Evolutionary conservation across 352 stramenopile genomes (phyloP), one percentile per base, ranked within the genome.

Genomic region (Globisporangium apiculatum): DNA sequence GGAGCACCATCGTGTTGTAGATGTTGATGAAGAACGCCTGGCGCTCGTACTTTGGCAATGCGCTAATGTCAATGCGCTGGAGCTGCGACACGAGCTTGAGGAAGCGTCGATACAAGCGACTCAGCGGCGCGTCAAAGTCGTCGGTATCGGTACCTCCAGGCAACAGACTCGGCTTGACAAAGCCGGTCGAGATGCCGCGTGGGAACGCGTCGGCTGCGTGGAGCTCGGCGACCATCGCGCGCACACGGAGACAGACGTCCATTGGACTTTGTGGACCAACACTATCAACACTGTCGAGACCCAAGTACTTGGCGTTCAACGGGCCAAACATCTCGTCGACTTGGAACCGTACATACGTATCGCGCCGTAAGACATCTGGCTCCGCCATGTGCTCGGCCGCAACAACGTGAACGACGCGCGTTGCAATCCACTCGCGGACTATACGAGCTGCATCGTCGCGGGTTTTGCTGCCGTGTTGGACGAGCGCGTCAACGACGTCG

Each of bases 21-120:
- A 93, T 72, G 69, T 95, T 95, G 76, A 95, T 93, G 56, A 95
- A 95, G 56, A 95, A 95, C 2, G 83, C 77, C 55, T 93, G 85
- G 5, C 83, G 83, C 48, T 93, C 85, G 58, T 93, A 82, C 65
- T 91, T 93, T 9, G 83, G 78, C 17, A 95, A 60, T 47, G 68
- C 76, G 10, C 67, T 62, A n/a, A 95, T 74, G 53, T 92, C 82
- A 37, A 91, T 64, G 24, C 73, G 76, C 62, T 93, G 83, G 36
- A 95, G 51, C 51, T 76, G 74, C 4, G 77, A 72, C 11, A 73
- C 62, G 14, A 87, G 54, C 61, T 90, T 89, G 48, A 92, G 51
- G 60, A 94, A 94, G 15, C 71, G 67, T 40, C 85, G 85, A 66
- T 91, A 94, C 49, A 85, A 71, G 15, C 70, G 68, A 47, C 71